Base-by-base conservation (phyloP, 2,329 filamentous ascomycete species). In the Cadophora sp. region DNA sequence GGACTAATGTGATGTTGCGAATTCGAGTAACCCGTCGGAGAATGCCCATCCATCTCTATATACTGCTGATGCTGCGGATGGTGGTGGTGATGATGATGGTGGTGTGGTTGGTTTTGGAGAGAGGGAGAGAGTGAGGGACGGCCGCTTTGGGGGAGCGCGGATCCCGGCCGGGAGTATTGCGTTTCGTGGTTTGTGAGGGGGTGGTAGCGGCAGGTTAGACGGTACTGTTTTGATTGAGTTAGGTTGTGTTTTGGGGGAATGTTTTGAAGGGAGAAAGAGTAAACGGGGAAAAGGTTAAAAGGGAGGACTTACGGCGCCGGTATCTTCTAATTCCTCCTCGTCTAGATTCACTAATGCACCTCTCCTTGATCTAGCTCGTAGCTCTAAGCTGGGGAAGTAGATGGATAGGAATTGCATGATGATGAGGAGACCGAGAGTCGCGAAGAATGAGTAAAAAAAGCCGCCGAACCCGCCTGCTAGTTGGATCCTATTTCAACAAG, bases 391-490 rank as follows among this genome's bases (percentile, higher is more conserved):
- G 9, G 22, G 27, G 30, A 65, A 59, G 22, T 51, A 59, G 11
- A 45, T 43, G 8, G 53, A 60, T 5, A 59, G 45, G 16, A 59
- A 48, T 13, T 65, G 63, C 43, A 94, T 88, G 70, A 94, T 73
- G 76, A 92, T 91, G 2, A 95, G 85, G 75, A 96, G 95, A 61
- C 93, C 76, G 76, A 88, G 91, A 22, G 91, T 94, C 61, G 89
- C 86, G 62, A 84, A 80, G 78, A 96, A 96, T 0, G 91, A 93
- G 81, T 94, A 96, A 30, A 83, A 82, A 68, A 90, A 89, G 59
- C 92, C 92, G 3, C 87, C 83, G 67, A 92, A 82, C 0, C 91
- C 94, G 78, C 94, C 92, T 43, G 92, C 92, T 58, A 95, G 82
- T 79, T 96, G 93, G 22, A 41, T 41, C 1, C 63, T 65, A 45